Conservation (phyloP, 441 rosid genomes). For the Pelargonium cotyledonis region DNA sequence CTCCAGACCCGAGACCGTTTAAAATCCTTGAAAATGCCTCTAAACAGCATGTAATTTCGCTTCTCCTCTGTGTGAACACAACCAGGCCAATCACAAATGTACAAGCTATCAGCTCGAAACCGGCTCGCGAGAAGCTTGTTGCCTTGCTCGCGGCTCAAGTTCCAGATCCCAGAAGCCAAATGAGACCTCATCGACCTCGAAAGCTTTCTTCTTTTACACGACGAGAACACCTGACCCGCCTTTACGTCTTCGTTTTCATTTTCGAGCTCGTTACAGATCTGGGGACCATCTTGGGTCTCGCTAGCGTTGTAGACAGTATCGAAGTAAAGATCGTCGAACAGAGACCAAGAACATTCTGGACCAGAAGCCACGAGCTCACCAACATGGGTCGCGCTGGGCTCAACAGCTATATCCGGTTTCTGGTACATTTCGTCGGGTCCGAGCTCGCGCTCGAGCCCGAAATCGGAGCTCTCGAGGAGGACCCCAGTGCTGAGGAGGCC, state of each 20-base stretch:
- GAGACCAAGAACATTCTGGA: constrained; percentile 55
- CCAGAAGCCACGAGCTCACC: constrained; percentile 20
- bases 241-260: too few species aligned
- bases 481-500: constrained; percentile 82
- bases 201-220: constrained; percentile 42
- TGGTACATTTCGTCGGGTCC: constrained; percentile 54
- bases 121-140: constrained; percentile 82
- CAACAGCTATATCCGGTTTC: constrained; percentile 15
- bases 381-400: constrained; percentile 12
- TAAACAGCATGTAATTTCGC: constrained; percentile 79
- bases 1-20: constrained; percentile 81
- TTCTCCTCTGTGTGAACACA: constrained; percentile 74
- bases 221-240: constrained; percentile 26
- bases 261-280: not conserved
- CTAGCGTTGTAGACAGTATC: constrained; percentile 57
- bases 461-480: constrained; percentile 86
- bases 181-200: constrained; percentile 51
- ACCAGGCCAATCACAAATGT: constrained; percentile 91
- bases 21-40: constrained; percentile 85
- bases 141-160: constrained; percentile 77
- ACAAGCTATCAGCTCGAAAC: constrained; percentile 73
- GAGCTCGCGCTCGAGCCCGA: constrained; percentile 84
- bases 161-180: constrained; percentile 72
- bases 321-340: constrained; percentile 74
- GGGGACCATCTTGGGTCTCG: constrained; percentile 24